phyloP scores from a whole-genome alignment of 768 basidiomycete genomes.

The Tubosaeta sp. region DNA sequence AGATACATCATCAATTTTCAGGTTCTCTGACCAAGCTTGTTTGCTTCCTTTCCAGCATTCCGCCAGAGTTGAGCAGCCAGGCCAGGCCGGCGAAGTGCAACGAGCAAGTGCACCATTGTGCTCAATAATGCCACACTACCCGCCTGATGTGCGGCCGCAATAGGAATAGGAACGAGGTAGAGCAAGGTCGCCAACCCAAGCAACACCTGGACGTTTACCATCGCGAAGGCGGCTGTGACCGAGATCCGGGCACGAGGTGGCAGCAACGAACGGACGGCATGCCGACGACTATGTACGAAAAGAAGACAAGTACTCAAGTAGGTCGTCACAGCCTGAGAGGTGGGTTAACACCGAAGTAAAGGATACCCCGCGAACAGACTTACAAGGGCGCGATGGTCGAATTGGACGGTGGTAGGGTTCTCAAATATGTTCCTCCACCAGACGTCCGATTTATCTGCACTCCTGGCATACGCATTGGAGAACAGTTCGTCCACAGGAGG shows the following conservation, averaged over 20 bases:
- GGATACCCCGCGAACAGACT: slow-evolving; percentile 24
- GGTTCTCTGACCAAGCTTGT: slow-evolving; percentile 8
- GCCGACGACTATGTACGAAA: slow-evolving; percentile 53
- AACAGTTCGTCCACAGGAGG: slow-evolving; percentile 85
- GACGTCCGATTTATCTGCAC: slow-evolving; percentile 62
- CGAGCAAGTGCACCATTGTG: slow-evolving; percentile 71
- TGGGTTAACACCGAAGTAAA: not conserved
- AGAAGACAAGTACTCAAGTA: slow-evolving; percentile 66
- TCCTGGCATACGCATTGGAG: slow-evolving; percentile 69
- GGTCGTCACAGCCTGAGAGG: slow-evolving; percentile 73
- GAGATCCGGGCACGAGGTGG: slow-evolving; percentile 59
- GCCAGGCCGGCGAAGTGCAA: slow-evolving; percentile 68
- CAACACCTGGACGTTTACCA: slow-evolving; percentile 81
- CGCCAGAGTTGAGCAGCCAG: slow-evolving; percentile 62
- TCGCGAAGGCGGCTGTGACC: slow-evolving; percentile 59
- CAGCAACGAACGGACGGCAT: slow-evolving; percentile 43
- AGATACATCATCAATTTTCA: not conserved
- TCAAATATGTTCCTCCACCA: slow-evolving; percentile 97
- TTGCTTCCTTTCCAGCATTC: slow-evolving; percentile 25
- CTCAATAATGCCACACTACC: slow-evolving; percentile 88
- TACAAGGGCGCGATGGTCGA: slow-evolving; percentile 90
- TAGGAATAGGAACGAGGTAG: slow-evolving; percentile 87
- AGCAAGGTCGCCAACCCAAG: slow-evolving; percentile 78
- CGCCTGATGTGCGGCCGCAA: slow-evolving; percentile 93
- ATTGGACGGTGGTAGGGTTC: slow-evolving; percentile 97